Base-by-base conservation (phyloP, 2,329 filamentous ascomycete genomes). In the Verticillium klebahnii region DNA sequence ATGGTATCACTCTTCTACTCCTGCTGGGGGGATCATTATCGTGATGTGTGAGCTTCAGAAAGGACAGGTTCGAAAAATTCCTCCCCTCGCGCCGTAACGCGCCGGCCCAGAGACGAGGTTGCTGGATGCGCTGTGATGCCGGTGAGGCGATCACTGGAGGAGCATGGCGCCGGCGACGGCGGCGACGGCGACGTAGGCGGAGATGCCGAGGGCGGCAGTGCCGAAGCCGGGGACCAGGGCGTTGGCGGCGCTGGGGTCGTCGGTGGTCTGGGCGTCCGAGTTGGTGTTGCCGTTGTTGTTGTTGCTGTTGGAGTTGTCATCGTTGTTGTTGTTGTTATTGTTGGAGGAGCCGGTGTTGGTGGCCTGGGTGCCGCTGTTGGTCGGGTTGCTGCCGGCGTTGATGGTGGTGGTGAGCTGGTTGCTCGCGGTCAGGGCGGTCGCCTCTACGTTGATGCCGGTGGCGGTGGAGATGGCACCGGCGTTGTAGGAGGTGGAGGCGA, bases 401-500 rank as follows among this genome's bases (percentile, higher is more conserved):
- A 64, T 60, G 60, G 64, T 64, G 39, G 65, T 66, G 17, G 65
- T 67, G 58, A 67, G 61, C 60, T 67, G 62, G 50, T 57, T 58
- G 23, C 62, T 57, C 52, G 56, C 37, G 29, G 65, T 66, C 31
- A 62, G 61, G n/a, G 62, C 58, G n/a, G 50, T 56, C 14, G 65
- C 66, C 9, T 58, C 31, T 39, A 66, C 65, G 56, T 58, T 57
- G 50, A 64, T 61, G 60, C 62, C 63, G 34, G 65, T 59, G 12
- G 63, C 60, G 32, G 62, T 63, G 7, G 63, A 54, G 45, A 58
- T 60, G 17, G 34, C 50, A 19, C 32, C 50, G 29, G 19, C 23
- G 19, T 56, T 52, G 59, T 61, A 66, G 3, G 58, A 60, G 40
- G 64, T 63, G 65, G 65, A 65, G 34, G 62, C 56, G 52, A 67